Base-by-base conservation (phyloP, 2,329 filamentous ascomycete genomes). In the Aspergillus clavatus region DNA sequence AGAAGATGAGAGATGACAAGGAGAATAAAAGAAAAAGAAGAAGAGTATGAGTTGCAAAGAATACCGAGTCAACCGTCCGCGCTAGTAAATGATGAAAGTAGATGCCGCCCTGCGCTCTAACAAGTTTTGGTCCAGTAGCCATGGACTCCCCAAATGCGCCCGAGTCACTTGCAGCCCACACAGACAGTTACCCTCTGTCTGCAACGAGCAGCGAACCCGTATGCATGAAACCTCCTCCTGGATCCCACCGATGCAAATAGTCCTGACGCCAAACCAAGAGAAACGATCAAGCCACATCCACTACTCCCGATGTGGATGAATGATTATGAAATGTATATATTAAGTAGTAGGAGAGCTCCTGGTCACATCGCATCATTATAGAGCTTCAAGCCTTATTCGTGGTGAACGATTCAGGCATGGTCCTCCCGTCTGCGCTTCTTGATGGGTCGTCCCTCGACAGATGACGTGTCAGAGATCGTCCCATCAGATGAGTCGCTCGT, bases 381-480 rank as follows among this genome's bases (percentile, higher is more conserved):
- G n/a, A n/a, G n/a, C n/a, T n/a, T n/a, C n/a, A n/a, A n/a, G n/a
- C n/a, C n/a, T n/a, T n/a, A n/a, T n/a, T n/a, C n/a, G n/a, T 38
- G 29, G 43, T 40, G 42, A 38, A 51, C 40, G 38, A 43, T 45
- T 71, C 74, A 86, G 47, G 83, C 80, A 31, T 79, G 79, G 56
- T 75, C 73, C 51, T 78, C 74, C 65, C 87, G 83, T 81, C 84
- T 87, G 70, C 83, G 79, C 84, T 91, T 93, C 78, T 87, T 87
- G 73, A 82, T 81, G 64, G 77, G 60, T 51, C 72, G 71, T 53
- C 71, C 71, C 46, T 75, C 70, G 21, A 53, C 54, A 14, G 64
- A 61, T 12, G 61, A 45, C 11, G 58, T 50, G 28, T 63, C 62
- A 40, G 54, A 64, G 40, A 54, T 60, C 52, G 56, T 57, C 22